Conservation (phyloP, 78 protist genomes). For the Pigoraptor vietnamica region DNA sequence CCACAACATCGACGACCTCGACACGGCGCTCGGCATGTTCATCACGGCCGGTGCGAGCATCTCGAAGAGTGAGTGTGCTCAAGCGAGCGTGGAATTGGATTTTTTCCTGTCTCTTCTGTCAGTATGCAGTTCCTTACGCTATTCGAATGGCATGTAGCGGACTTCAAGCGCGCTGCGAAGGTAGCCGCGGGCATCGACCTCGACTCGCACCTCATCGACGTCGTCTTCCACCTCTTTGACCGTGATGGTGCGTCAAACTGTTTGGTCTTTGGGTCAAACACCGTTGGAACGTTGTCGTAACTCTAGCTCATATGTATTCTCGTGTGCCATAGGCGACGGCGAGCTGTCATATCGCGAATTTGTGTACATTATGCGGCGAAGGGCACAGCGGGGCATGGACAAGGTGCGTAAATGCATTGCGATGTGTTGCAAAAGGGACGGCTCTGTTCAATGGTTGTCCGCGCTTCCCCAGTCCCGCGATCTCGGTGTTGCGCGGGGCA, state of each 20-base stretch:
- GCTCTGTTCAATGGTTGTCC: not conserved
- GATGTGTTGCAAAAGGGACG: no score
- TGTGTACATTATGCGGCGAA: not conserved
- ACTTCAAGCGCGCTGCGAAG: not conserved
- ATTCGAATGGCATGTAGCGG: not conserved
- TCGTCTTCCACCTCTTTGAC: conserved; percentile 5
- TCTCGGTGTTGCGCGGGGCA: not conserved
- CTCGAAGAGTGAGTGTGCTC: not conserved
- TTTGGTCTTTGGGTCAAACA: no score
- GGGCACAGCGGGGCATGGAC: not conserved
- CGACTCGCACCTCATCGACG: not conserved
- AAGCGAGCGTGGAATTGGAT: no score
- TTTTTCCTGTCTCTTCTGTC: not conserved
- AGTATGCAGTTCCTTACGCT: not conserved
- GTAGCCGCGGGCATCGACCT: not conserved
- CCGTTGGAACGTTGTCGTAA: no score
- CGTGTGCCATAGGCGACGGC: not conserved
- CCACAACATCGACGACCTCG: not conserved
- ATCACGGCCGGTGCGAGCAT: not conserved
- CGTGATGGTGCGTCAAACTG: not conserved
- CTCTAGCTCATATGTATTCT: no score
- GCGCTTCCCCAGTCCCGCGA: not conserved
- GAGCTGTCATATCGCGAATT: conserved; percentile 2
- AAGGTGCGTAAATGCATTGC: not conserved
- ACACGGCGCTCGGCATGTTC: not conserved